phyloP scores from a whole-genome alignment of 2,329 filamentous ascomycete genomes.

The Lasiodiplodia theobromae region DNA sequence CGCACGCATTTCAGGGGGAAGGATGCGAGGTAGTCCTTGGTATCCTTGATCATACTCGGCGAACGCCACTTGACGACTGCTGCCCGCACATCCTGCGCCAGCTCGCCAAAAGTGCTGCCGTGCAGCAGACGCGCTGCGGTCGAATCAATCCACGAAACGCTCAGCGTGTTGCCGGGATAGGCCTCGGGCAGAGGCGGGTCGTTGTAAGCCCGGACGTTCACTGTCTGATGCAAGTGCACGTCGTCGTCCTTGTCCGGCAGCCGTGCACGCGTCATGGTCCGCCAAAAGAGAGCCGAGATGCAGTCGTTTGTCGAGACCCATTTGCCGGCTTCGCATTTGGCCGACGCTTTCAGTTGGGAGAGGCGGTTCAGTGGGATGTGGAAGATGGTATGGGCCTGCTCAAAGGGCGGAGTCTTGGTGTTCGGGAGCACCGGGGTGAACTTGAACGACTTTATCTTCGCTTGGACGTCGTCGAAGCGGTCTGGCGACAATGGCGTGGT shows the following conservation, averaged over 20 bases:
- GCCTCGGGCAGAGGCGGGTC: neutral
- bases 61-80: constrained; percentile 35
- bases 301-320: neutral
- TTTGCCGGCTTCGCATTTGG: neutral
- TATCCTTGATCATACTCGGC: constrained; percentile 33
- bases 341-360: constrained; percentile 32
- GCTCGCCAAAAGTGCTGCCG: neutral
- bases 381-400: neutral
- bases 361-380: constrained; percentile 2
- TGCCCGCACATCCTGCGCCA: neutral
- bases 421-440: too few species aligned
- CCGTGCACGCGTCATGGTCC: neutral
- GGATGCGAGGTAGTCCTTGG: constrained; percentile 36
- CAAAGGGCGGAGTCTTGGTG: neutral
- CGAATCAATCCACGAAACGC: neutral
- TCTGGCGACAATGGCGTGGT: too few species aligned
- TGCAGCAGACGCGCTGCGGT: neutral
- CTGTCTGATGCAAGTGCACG: neutral
- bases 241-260: neutral
- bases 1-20: constrained; percentile 31
- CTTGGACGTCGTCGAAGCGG: too few species aligned
- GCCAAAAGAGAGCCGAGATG: neutral
- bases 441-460: too few species aligned
- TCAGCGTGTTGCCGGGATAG: neutral
- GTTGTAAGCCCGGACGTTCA: neutral